A percentile compares a stretch with the other conserved stretches of the same genome.
Evolutionary conservation across 129 eudicot genomes (phyloP).

Genomic region (Centella asiatica): DNA sequence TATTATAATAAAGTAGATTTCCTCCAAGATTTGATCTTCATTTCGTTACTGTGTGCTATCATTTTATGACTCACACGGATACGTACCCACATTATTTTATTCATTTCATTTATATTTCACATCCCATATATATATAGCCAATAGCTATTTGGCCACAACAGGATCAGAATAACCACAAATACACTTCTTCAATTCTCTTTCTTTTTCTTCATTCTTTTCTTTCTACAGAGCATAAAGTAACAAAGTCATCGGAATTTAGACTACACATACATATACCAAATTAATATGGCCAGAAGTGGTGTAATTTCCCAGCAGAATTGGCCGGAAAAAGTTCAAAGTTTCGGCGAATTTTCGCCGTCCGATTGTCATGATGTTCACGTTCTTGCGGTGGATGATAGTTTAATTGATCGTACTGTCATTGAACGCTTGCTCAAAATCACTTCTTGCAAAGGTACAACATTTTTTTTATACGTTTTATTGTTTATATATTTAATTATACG

Average conservation of each 20-base stretch:
- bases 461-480: neutral
- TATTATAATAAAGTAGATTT: slow-evolving; percentile 51
- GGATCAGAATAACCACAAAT: no score
- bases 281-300: slow-evolving; percentile 44
- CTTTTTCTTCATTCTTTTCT: neutral
- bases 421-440: slow-evolving; percentile 81
- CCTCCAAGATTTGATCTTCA: slow-evolving; percentile 27
- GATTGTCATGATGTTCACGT: slow-evolving; percentile 59
- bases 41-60: slow-evolving; percentile 30
- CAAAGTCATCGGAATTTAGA: no score
- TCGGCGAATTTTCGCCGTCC: slow-evolving; percentile 20
- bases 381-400: slow-evolving; percentile 85
- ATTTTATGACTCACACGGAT: slow-evolving; percentile 30
- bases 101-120: slow-evolving; percentile 10
- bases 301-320: slow-evolving; percentile 46
- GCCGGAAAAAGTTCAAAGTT: slow-evolving; percentile 23
- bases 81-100: neutral
- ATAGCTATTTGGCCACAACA: no score
- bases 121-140: slow-evolving; percentile 2
- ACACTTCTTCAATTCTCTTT: neutral
- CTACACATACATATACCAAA: neutral
- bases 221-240: neutral
- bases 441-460: slow-evolving; percentile 62
- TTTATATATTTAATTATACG: neutral
- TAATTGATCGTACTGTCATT: slow-evolving; percentile 78